Evolutionary conservation across 345 rosid species (phyloP), one percentile per base, ranked within the genome.

Genomic region (Rhodomyrtus tomentosa): DNA sequence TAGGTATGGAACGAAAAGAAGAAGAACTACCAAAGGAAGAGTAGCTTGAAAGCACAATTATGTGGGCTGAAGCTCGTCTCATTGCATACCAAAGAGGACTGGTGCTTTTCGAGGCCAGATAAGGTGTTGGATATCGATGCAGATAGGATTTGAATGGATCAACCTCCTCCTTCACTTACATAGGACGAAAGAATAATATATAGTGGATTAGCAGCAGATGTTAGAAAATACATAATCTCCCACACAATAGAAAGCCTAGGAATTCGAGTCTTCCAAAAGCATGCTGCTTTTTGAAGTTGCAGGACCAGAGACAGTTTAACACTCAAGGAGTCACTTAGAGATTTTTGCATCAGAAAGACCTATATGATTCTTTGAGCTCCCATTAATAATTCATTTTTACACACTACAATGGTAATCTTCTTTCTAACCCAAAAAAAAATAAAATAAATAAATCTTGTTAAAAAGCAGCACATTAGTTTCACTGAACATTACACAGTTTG

Each of bases 41-140:
- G 91, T 96, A 96, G 93, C 96, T 93, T 81, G 98, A 96, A 87
- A 95, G 91, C 89, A 92, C 96, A 83, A 96, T 93, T 85, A 96
- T 89, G 87, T 94, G 98, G 82, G 98, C 98, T 9, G 98, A 96
- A 48, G 98, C 99, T 83, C 98, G 93, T 90, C 93, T 93, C 85
- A 96, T 80, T 45, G 98, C 94, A 89, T 96, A 94, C 95, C 95
- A 96, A 50, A 96, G 93, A 85, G 99, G 95, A 85, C 55, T 92
- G 88, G 88, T 93, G 87, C 98, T 96, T 85, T 93, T 84, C n/a
- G 98, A 93, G 81, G 96, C 95, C 88, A 87, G 83, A 89, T 95
- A 84, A 85, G 98, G 98, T 32, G 98, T 94, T 58, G 93, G 90
- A 87, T 92, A 94, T 82, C 98, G 95, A 74, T 93, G 86, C 85